Conservation (phyloP, 768 basidiomycete species). For the Chalciporus piperatus region DNA sequence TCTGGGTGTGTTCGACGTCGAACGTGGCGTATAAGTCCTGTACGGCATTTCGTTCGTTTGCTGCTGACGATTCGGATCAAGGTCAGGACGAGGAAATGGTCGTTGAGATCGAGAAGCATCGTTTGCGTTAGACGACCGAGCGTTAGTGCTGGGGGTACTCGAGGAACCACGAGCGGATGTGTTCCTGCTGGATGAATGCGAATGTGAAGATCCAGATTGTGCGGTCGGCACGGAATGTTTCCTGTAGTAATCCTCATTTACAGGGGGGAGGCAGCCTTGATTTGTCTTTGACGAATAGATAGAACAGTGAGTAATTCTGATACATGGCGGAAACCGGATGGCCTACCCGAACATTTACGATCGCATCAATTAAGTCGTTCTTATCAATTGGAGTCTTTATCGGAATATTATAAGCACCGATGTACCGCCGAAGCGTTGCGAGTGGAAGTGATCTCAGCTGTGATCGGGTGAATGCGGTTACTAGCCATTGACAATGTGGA, state of each 20-base stretch:
- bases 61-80: conserved; percentile 45
- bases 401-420: conserved; percentile 65
- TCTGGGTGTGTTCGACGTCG: conserved; percentile 11
- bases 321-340: not conserved
- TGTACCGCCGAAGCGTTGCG: conserved; percentile 64
- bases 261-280: conserved; percentile 59
- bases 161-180: conserved; percentile 13
- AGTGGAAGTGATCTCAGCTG: conserved; percentile 57
- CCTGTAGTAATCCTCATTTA: conserved; percentile 53
- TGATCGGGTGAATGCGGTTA: conserved; percentile 63
- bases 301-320: not conserved
- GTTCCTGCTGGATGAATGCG: conserved; percentile 17
- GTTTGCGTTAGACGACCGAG: not conserved
- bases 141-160: not conserved
- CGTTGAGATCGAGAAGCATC: conserved; percentile 25
- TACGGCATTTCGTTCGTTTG: conserved; percentile 17
- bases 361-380: conserved; percentile 70
- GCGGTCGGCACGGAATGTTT: conserved; percentile 26
- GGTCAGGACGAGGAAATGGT: conserved; percentile 62
- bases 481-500: conserved; percentile 35
- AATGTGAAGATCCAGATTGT: conserved; percentile 7
- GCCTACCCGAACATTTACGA: conserved; percentile 51
- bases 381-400: conserved; percentile 68
- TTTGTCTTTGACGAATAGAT: conserved; percentile 36
- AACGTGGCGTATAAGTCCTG: conserved; percentile 16